Base-by-base conservation (phyloP, 768 basidiomycete genomes). In the Auriscalpium microsporum region DNA sequence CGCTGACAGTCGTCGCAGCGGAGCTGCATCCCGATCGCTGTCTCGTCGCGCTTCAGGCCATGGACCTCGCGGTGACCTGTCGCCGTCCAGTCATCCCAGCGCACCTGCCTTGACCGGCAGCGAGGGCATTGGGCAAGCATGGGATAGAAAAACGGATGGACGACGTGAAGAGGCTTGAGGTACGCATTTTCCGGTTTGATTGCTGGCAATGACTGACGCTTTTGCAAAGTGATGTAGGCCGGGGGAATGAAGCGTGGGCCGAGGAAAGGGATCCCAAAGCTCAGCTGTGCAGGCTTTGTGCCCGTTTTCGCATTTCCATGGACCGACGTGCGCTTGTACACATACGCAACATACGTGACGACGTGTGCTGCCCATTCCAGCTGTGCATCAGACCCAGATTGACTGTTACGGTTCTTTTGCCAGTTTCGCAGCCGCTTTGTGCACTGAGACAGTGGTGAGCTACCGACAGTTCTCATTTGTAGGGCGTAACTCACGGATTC, bases 161-260 rank as follows among this genome's bases (percentile, higher is more conserved):
- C 51, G 8, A 65, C 52, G 35, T 55, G 58, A 8, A 66, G 52
- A 4, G 63, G 58, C 36, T 63, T 60, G 13, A 66, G 61, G 53
- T 66, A 66, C 1, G 52, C 53, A 6, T 47, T 40, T 16, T 50
- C 45, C 3, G 58, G 57, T 13, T 48, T 28, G 21, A 63, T 48
- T 10, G 54, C 35, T 4, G 57, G 51, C 1, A 14, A 13, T 3
- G 36, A 14, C 1, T 11, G 21, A 7, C 52, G 57, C 45, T 58
- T 62, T 9, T 58, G 44, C 7, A 48, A 5, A n/a, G 62, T 58
- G 28, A 58, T 33, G 53, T 61, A 61, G 0, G 48, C 51, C 2
- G 61, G 65, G 16, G 66, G 62, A 3, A 64, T 10, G 46, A 66
- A 67, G 4, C 45, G 54, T 4, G 66, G 66, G 8, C 66, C 62